Base-by-base conservation (phyloP, 2,329 filamentous ascomycete genomes). In the Fusarium sublunatum region DNA sequence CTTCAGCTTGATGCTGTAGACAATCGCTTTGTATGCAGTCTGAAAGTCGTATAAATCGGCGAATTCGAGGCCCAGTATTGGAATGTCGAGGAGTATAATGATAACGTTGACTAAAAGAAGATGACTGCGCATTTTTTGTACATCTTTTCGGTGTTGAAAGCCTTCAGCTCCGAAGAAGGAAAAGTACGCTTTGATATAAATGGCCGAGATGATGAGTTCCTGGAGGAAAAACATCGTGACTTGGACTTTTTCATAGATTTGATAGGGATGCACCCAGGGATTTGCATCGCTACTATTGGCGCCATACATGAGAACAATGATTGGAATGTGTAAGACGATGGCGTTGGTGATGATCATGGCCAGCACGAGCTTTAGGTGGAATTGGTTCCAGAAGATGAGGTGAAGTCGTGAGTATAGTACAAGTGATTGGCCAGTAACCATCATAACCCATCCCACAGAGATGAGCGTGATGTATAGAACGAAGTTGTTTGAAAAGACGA, bases 331-430 rank as follows among this genome's bases (percentile, higher is more conserved):
- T 8, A 86, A 61, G 24, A 86, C 58, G 26, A 55, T 15, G 5
- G 79, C 78, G 67, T 87, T 80, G 55, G 78, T 70, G 44, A 87
- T 79, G 47, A 90, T 88, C 82, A 89, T 86, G 61, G 66, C 75
- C 5, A 87, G 75, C 0, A 86, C 81, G 10, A 77, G 76, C 3
- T 78, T 79, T 1, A 88, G 75, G 5, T 81, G 71, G 2, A 73
- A 28, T 78, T 62, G 77, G 8, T 85, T 82, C 22, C 80, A 80
- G 9, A 85, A 76, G 6, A 89, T 79, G 1, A 89, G 78, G 67
- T 88, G 85, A 1, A 89, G 78, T 6, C 87, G 81, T 1, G 85
- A 88, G 75, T 86, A 89, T 3, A 89, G 76, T 2, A 89, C 86
- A 11, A 88, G 67, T 0, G 83, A 82, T 69, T 88, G 85, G 0